Evolutionary conservation across 768 basidiomycete genomes (phyloP), one percentile per base, ranked within the genome.

Genomic region (Boletus subparvulus): DNA sequence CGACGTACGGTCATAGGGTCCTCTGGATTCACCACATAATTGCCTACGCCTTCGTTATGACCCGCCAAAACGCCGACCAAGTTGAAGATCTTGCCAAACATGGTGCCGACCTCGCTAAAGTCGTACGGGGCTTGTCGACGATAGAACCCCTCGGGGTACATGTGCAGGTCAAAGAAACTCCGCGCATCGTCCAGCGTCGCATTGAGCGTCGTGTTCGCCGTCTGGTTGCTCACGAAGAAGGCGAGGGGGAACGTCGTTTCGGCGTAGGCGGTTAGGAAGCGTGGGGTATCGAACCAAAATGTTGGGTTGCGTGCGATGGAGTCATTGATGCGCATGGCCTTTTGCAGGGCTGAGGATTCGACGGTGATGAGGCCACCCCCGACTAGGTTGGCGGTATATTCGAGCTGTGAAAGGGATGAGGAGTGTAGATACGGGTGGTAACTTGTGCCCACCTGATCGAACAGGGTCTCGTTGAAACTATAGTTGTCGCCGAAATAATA

Each of bases 401-500:
- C 48, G 17, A 65, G 56, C 66, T 68, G 11, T 35, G 35, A 40
- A 47, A 43, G 3, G 10, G 17, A 26, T 61, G 4, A 61, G 40
- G 2, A 37, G 35, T 28, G 21, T 39, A 47, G 4, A 17, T 12
- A 3, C 1, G 10, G 1, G 19, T 6, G 0, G 10, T 21, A 1
- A 0, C 9, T 19, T 30, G 17, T 43, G 35, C 55, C 11, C 43
- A 54, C 66, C 54, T 63, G 51, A 14, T 61, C 52, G 19, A 67
- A 67, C 56, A 67, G 36, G 5, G 67, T 67, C 51, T 69, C 67
- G 14, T 67, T 67, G 54, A 69, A 69, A 12, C 33, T 56, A 14
- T 17, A 66, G 44, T 68, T 69, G 48, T 68, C 19, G 7, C 66
- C 67, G 19, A 67, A 68, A 40, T 69, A 69, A 47, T 21, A 66